A percentile compares a stretch with the other conserved stretches of the same genome.
phyloP scores from a whole-genome alignment of 257 asterid genomes.

The Knoxia roxburghii region DNA sequence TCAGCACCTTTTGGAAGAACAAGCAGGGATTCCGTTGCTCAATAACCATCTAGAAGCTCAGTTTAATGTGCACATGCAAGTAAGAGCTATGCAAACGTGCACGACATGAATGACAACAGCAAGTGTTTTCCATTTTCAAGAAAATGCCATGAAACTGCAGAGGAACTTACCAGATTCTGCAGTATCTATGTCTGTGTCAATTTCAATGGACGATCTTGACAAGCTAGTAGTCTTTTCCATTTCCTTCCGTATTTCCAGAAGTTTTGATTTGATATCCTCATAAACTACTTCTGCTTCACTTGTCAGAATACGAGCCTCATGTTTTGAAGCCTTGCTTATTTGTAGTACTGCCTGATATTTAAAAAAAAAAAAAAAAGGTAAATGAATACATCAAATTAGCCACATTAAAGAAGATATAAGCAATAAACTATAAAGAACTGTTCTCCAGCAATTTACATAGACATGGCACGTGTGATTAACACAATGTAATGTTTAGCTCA shows the following conservation, averaged over 20 bases:
- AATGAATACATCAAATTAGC: background rate
- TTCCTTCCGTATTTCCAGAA: slow-evolving; percentile 34
- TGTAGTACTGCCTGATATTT: slow-evolving; percentile 71
- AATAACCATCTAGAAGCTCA: background rate
- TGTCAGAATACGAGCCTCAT: slow-evolving; percentile 68
- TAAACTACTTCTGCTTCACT: slow-evolving; percentile 49
- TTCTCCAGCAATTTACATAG: background rate
- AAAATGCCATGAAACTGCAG: slow-evolving; percentile 11
- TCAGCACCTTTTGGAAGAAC: slow-evolving; percentile 4
- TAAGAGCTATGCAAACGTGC: too few species aligned
- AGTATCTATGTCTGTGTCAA: slow-evolving; percentile 19
- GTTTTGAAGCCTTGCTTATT: slow-evolving; percentile 68
- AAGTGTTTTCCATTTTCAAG: too few species aligned
- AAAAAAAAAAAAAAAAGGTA: slow-evolving; percentile 5
- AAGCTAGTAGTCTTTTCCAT: slow-evolving; percentile 20
- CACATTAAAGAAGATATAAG: background rate
- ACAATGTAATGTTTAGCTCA: background rate
- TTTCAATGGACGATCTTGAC: slow-evolving; percentile 24
- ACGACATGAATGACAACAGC: too few species aligned
- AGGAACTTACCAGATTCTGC: slow-evolving; percentile 32
- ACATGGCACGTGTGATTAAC: background rate
- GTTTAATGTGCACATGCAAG: too few species aligned
- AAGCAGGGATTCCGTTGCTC: background rate
- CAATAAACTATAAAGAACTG: background rate
- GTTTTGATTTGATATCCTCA: slow-evolving; percentile 38